phyloP scores from a whole-genome alignment of 352 stramenopile genomes.

The Plasmopara muralis region DNA sequence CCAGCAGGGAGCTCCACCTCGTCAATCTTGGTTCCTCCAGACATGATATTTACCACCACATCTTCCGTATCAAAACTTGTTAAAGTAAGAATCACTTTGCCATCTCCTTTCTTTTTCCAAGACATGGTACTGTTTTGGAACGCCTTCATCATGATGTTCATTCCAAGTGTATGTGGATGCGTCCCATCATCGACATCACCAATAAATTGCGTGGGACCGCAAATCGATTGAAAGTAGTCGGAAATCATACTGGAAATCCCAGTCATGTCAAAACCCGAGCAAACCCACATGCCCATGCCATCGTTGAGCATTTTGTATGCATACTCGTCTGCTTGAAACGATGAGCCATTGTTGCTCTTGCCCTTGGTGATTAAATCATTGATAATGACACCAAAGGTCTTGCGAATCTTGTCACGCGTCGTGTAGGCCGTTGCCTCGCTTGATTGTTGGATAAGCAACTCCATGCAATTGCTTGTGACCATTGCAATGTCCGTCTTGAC shows the following conservation, averaged over 20 bases:
- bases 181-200: slow-evolving; percentile 40
- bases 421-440: slow-evolving; percentile 15
- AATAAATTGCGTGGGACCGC: slow-evolving; percentile 25
- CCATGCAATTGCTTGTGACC: slow-evolving; percentile 28
- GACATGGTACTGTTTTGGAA: slow-evolving; percentile 33
- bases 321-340: slow-evolving; percentile 10
- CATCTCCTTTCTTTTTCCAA: slow-evolving; percentile 39
- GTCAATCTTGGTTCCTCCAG: slow-evolving; percentile 30
- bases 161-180: slow-evolving; percentile 29
- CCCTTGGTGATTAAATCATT: slow-evolving; percentile 20
- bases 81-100: slow-evolving; percentile 35
- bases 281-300: slow-evolving; percentile 11
- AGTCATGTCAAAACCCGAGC: slow-evolving; percentile 19
- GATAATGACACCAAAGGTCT: slow-evolving; percentile 22
- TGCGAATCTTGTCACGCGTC: slow-evolving; percentile 19
- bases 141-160: slow-evolving; percentile 31
- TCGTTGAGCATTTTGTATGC: slow-evolving; percentile 12
- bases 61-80: slow-evolving; percentile 37
- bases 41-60: slow-evolving; percentile 41
- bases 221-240: slow-evolving; percentile 30
- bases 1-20: slow-evolving; percentile 35
- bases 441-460: slow-evolving; percentile 17
- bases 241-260: slow-evolving; percentile 22
- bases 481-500: slow-evolving; percentile 28
- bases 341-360: slow-evolving; percentile 18